Evolutionary conservation across 306 rosid genomes (phyloP).

Genomic region (Prinsepia uniflora): DNA sequence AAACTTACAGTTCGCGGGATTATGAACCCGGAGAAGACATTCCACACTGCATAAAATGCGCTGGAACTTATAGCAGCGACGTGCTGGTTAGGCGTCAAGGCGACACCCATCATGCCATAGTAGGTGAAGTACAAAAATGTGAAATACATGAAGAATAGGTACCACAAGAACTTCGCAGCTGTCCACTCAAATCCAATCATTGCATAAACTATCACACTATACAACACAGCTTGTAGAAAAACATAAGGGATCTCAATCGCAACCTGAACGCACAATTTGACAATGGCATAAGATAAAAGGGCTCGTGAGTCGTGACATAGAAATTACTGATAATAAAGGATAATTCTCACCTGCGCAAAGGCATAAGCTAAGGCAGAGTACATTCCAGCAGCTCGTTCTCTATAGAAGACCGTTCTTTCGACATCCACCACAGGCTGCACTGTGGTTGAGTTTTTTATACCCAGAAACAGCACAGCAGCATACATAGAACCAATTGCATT

Average conservation of each 20-base stretch:
- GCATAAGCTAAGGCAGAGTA: slow-evolving; percentile 48
- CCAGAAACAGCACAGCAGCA: slow-evolving; percentile 42
- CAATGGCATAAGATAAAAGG: not conserved
- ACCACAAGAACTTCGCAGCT: slow-evolving; percentile 33
- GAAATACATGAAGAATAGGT: slow-evolving; percentile 42
- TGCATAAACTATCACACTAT: slow-evolving; percentile 43
- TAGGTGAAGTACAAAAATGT: slow-evolving; percentile 43
- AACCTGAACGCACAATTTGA: slow-evolving; percentile 26
- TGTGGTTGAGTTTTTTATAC: slow-evolving; percentile 35
- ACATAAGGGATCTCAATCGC: slow-evolving; percentile 40
- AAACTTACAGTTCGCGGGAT: slow-evolving; percentile 43
- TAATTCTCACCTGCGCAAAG: slow-evolving; percentile 36
- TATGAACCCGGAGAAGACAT: slow-evolving; percentile 43
- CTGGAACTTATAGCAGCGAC: slow-evolving; percentile 22
- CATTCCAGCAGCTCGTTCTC: slow-evolving; percentile 54
- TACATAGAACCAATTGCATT: slow-evolving; percentile 53
- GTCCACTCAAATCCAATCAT: slow-evolving; percentile 52
- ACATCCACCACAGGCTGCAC: slow-evolving; percentile 38
- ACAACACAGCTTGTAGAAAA: slow-evolving; percentile 33
- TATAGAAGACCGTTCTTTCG: slow-evolving; percentile 47
- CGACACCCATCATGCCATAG: slow-evolving; percentile 52
- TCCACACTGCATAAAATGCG: slow-evolving; percentile 32
- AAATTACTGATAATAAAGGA: not conserved
- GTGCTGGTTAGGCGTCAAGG: slow-evolving; percentile 39
- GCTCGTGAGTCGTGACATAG: not conserved